A percentile compares a stretch with the other conserved stretches of the same genome.
These are phyloP conservation scores for Onygena corvina DNA, from an alignment of 2,329 filamentous ascomycete species.

Conservation along the genomic window DNA sequence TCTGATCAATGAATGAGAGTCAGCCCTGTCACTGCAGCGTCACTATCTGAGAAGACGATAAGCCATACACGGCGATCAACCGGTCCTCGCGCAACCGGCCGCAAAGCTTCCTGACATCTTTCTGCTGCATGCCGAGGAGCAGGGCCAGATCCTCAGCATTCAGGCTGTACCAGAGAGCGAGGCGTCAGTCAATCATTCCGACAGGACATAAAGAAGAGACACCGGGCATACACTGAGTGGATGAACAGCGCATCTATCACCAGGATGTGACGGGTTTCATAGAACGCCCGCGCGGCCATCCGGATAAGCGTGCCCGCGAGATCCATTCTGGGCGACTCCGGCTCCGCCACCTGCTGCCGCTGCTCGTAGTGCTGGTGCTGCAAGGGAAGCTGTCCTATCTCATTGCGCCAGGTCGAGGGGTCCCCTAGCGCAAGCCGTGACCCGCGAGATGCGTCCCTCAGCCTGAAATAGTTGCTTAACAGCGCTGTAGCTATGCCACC, in stretches of 20 bases:
- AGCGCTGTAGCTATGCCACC: neutral
- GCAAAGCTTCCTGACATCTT: conserved; percentile 82
- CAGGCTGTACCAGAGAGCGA: conserved; percentile 40
- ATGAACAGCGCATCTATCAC: conserved; percentile 68
- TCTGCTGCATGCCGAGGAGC: conserved; percentile 77
- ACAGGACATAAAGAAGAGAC: conserved; percentile 11
- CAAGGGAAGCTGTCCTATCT: neutral
- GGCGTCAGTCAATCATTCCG: conserved; percentile 11
- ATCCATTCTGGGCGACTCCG: conserved; percentile 38
- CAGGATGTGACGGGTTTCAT: conserved; percentile 70
- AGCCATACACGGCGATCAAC: conserved; percentile 62
- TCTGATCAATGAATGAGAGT: conserved; percentile 30
- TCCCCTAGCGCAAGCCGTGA: neutral
- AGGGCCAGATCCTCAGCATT: conserved; percentile 80
- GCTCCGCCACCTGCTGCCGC: neutral
- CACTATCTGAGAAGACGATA: neutral
- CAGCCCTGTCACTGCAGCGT: neutral
- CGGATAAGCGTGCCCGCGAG: conserved; percentile 69
- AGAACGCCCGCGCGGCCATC: conserved; percentile 75
- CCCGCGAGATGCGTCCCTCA: neutral
- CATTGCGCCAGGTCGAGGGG: conserved; percentile 5
- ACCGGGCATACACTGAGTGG: conserved; percentile 50
- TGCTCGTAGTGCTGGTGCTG: neutral
- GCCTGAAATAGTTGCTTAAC: neutral
- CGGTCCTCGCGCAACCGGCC: conserved; percentile 76